These are phyloP conservation scores for Hyaloscypha hepaticicola DNA, from an alignment of 495 filamentous ascomycete species.

Conservation along the genomic window DNA sequence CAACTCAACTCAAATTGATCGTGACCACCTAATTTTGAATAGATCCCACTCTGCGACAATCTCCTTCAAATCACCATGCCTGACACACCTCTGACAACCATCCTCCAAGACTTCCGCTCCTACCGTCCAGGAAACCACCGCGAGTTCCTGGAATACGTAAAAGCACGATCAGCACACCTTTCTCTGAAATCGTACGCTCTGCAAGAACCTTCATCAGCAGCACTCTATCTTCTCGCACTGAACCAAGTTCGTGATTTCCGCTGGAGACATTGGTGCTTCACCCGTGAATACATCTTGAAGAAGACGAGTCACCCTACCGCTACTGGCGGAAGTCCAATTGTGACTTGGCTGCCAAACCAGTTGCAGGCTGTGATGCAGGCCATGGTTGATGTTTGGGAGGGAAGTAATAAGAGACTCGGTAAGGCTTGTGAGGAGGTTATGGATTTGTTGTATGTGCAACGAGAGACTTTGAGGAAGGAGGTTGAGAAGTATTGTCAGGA, in stretches of 20 bases:
- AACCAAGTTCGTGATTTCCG: slow-evolving; percentile 88
- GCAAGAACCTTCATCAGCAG: slow-evolving; percentile 35
- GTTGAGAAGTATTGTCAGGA: slow-evolving; percentile 79
- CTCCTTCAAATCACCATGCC: slow-evolving; percentile 80
- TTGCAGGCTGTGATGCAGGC: slow-evolving; percentile 45
- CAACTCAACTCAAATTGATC: slow-evolving; percentile 9
- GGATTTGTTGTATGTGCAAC: slow-evolving; percentile 67
- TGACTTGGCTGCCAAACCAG: slow-evolving; percentile 50
- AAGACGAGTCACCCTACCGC: slow-evolving; percentile 80
- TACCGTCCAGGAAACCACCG: slow-evolving; percentile 86
- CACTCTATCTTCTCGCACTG: slow-evolving; percentile 69
- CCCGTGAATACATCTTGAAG: slow-evolving; percentile 90
- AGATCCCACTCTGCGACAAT: slow-evolving; percentile 83
- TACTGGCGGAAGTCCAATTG: slow-evolving; percentile 88
- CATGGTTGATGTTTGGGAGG: slow-evolving; percentile 41
- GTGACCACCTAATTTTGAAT: not conserved
- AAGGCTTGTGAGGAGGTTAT: slow-evolving; percentile 63
- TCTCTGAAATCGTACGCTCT: slow-evolving; percentile 63
- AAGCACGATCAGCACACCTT: slow-evolving; percentile 50
- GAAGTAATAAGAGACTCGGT: slow-evolving; percentile 36
- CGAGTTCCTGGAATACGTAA: slow-evolving; percentile 73
- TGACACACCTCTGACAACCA: slow-evolving; percentile 76
- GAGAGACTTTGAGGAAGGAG: slow-evolving; percentile 69
- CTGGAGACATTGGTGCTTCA: slow-evolving; percentile 94
- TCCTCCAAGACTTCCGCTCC: slow-evolving; percentile 78